Conservation (phyloP, 352 stramenopile species). For the Phytopythium sindhum region DNA sequence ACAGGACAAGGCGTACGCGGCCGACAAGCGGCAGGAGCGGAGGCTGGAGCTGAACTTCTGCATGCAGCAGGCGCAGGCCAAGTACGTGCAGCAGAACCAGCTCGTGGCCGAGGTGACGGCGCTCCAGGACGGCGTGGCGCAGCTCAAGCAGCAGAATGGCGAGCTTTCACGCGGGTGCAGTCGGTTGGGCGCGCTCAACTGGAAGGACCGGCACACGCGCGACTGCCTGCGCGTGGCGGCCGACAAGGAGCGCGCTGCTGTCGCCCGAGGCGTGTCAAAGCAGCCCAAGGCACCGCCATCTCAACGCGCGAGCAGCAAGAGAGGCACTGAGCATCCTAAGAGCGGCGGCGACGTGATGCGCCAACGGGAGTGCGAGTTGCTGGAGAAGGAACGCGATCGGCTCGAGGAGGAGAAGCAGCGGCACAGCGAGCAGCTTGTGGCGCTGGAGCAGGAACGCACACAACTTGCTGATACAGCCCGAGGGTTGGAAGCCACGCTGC, state of each 20-base stretch:
- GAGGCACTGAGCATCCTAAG: slow-evolving; percentile 7
- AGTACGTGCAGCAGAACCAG: slow-evolving; percentile 53
- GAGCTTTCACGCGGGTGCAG: slow-evolving; percentile 30
- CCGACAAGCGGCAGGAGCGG: slow-evolving; percentile 35
- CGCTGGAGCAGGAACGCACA: slow-evolving; percentile 24
- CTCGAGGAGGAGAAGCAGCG: slow-evolving; percentile 36
- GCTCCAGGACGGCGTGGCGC: slow-evolving; percentile 40
- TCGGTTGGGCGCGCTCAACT: slow-evolving; percentile 48
- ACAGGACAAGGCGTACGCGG: slow-evolving; percentile 42
- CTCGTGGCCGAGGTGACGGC: slow-evolving; percentile 48
- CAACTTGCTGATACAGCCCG: slow-evolving; percentile 31
- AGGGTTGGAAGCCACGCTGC: slow-evolving; percentile 30
- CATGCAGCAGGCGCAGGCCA: slow-evolving; percentile 54
- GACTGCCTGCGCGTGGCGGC: slow-evolving; percentile 32
- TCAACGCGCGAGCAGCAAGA: slow-evolving; percentile 4
- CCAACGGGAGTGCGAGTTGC: slow-evolving; percentile 36
- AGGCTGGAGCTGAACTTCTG: slow-evolving; percentile 56
- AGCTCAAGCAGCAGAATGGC: slow-evolving; percentile 36
- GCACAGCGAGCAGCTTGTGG: slow-evolving; percentile 20
- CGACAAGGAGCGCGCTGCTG: slow-evolving; percentile 2
- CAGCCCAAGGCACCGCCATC: neutral
- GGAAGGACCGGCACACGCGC: slow-evolving; percentile 54
- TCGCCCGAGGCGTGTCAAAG: neutral
- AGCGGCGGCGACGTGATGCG: slow-evolving; percentile 16
- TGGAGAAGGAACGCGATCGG: slow-evolving; percentile 27